Evolutionary conservation across 306 rosid genomes (phyloP), one percentile per base, ranked within the genome.

Genomic region (Acacia acuminata): DNA sequence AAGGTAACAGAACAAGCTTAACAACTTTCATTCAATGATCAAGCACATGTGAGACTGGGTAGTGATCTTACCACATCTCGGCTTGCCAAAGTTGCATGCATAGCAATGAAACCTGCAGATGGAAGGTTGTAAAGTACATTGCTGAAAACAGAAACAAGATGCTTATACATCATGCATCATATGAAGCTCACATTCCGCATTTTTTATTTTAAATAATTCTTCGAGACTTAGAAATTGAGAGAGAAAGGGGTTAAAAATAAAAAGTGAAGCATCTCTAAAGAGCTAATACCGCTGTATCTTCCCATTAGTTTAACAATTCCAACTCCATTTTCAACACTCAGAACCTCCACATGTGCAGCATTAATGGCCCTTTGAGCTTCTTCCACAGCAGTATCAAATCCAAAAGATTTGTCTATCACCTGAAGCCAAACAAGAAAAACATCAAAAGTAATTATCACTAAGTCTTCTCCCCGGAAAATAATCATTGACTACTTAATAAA

Each of bases 361-460:
- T 92, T 87, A 64, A 95, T 93, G 73, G 99, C 99, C 83, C 99
- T 88, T 80, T 93, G 99, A 71, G 99, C 98, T 93, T 95, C 99
- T 90, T 95, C 97, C 79, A 93, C 99, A 68, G 98, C 98, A 79
- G 98, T 93, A 80, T 95, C 99, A 83, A 95, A 95, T 75, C 99
- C 99, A 91, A 95, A 95, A 80, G 99, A 93, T 86, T 87, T 95
- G 91, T 95, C 99, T 85, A 95, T 95, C 79, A 95, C 99, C 99
- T 95, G 80, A 78, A 85, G 44, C 76, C 81, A 86, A 86, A 74
- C 77, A 77, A 78, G 85, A 30, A 81, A 67, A 68, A 83, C 71
- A 81, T 58, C 68, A 50, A 44, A 51, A 77, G 12, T 15, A 36
- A 42, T 66, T 78, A 60, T 67, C 66, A 70, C 80, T 63, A 38